phyloP scores from a whole-genome alignment of 495 filamentous ascomycete species.

The Neurospora pannonica region DNA sequence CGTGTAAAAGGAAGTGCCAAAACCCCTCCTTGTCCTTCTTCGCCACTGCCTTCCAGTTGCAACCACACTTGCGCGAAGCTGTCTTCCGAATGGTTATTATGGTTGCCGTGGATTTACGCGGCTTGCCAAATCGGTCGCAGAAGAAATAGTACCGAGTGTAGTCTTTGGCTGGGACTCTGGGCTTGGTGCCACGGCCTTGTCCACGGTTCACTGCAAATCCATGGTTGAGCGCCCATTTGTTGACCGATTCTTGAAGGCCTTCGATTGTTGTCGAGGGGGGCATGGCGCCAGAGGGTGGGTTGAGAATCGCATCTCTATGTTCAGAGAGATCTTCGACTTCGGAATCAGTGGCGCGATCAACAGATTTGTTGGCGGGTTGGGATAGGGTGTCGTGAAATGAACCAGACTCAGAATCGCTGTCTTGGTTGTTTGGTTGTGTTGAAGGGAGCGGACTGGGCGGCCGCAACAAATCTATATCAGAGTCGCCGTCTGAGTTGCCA shows the following conservation, averaged over 20 bases:
- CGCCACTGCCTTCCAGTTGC: neutral
- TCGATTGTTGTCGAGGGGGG: neutral
- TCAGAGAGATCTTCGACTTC: neutral
- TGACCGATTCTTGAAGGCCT: neutral
- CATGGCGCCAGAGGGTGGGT: neutral
- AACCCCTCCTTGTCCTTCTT: neutral
- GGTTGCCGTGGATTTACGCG: neutral
- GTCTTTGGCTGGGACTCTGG: neutral
- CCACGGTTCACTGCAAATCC: neutral
- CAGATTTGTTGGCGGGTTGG: neutral
- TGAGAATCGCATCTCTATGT: neutral
- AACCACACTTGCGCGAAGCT: neutral
- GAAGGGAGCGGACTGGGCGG: too few species aligned
- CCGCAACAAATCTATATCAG: neutral
- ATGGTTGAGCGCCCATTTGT: neutral
- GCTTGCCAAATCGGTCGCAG: neutral
- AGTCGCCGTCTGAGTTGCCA: neutral
- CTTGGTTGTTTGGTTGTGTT: too few species aligned
- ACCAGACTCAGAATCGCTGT: neutral
- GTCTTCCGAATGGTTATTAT: neutral
- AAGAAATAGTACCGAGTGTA: neutral
- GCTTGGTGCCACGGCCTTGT: neutral
- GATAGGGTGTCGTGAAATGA: neutral
- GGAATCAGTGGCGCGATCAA: fast-evolving
- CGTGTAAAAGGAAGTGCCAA: neutral